Evolutionary conservation across 1,139 yeast genomes (phyloP).

Genomic region (Taphrina sp.): DNA sequence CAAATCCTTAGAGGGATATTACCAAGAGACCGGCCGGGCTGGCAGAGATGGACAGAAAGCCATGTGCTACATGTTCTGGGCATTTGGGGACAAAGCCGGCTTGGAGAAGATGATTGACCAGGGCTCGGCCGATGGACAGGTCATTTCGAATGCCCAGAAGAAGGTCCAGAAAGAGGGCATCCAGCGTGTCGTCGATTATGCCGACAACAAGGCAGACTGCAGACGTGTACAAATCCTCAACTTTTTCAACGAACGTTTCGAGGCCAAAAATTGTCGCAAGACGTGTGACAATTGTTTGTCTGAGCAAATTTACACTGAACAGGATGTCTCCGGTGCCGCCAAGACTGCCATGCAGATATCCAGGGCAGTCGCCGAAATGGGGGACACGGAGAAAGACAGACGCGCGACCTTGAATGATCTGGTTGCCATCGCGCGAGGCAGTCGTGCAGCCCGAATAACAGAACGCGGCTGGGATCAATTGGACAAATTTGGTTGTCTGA

Average conservation of each 20-base stretch:
- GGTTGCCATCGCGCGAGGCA: slow-evolving; percentile 80
- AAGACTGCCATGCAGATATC: slow-evolving; percentile 61
- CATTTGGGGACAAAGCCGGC: slow-evolving; percentile 61
- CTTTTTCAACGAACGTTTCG: slow-evolving; percentile 81
- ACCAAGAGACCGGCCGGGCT: slow-evolving; percentile 98
- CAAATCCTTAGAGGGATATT: slow-evolving; percentile 87
- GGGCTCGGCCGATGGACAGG: slow-evolving; percentile 64
- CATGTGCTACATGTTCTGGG: slow-evolving; percentile 77
- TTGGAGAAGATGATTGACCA: slow-evolving; percentile 73
- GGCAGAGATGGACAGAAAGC: slow-evolving; percentile 89
- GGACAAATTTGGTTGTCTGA: slow-evolving; percentile 70
- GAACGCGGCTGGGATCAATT: slow-evolving; percentile 61
- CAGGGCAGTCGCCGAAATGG: slow-evolving; percentile 54
- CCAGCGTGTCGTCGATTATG: slow-evolving; percentile 82
- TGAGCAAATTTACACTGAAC: slow-evolving; percentile 53
- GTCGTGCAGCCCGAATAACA: slow-evolving; percentile 60
- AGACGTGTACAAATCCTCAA: slow-evolving; percentile 83
- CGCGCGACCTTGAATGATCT: slow-evolving; percentile 56
- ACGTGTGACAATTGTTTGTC: slow-evolving; percentile 83
- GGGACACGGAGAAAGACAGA: slow-evolving; percentile 53
- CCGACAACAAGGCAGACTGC: slow-evolving; percentile 89
- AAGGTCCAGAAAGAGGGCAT: slow-evolving; percentile 77
- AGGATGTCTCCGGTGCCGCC: slow-evolving; percentile 71
- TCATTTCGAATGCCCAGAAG: slow-evolving; percentile 51
- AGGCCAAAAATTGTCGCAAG: slow-evolving; percentile 61